These are phyloP conservation scores for Quercus parvula DNA, from an alignment of 306 rosid genomes.

Conservation along the genomic window DNA sequence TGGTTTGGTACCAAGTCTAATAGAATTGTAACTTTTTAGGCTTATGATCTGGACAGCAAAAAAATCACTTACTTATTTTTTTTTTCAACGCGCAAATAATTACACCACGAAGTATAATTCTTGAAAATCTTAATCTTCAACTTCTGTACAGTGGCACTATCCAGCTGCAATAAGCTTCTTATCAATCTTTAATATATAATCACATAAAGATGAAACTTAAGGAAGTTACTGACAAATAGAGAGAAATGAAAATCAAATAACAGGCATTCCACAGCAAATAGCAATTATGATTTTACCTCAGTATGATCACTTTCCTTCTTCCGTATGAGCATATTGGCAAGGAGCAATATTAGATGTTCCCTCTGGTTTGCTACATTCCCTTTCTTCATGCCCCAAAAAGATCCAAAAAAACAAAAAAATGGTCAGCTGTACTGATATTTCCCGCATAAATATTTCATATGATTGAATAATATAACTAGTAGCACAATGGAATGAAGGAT, in stretches of 20 bases:
- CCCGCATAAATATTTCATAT: neutral
- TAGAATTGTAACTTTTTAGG: slow-evolving; percentile 1
- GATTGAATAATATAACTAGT: neutral
- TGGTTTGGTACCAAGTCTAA: slow-evolving; percentile 15
- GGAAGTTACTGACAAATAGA: neutral
- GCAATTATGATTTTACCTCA: slow-evolving; percentile 38
- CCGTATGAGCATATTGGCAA: slow-evolving; percentile 77
- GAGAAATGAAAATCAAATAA: neutral
- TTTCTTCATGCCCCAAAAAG: slow-evolving; percentile 60
- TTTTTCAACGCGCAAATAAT: slow-evolving; percentile 62
- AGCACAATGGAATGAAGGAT: neutral
- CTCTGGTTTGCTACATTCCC: slow-evolving; percentile 98
- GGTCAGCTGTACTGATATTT: slow-evolving; percentile 18
- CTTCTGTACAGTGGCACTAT: slow-evolving; percentile 41
- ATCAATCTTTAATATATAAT: slow-evolving; percentile 27
- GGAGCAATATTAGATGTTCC: slow-evolving; percentile 88
- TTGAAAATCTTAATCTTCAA: slow-evolving; percentile 58
- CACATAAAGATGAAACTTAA: slow-evolving; percentile 6
- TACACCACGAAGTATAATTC: slow-evolving; percentile 90
- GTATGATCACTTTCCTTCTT: slow-evolving; percentile 22
- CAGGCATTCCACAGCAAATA: neutral
- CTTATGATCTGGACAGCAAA: slow-evolving; percentile 21
- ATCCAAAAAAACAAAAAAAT: neutral
- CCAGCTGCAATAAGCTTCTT: slow-evolving; percentile 58
- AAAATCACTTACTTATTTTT: slow-evolving; percentile 50